These are phyloP conservation scores for Carallia brachiata DNA, from an alignment of 345 rosid species.

Conservation along the genomic window DNA sequence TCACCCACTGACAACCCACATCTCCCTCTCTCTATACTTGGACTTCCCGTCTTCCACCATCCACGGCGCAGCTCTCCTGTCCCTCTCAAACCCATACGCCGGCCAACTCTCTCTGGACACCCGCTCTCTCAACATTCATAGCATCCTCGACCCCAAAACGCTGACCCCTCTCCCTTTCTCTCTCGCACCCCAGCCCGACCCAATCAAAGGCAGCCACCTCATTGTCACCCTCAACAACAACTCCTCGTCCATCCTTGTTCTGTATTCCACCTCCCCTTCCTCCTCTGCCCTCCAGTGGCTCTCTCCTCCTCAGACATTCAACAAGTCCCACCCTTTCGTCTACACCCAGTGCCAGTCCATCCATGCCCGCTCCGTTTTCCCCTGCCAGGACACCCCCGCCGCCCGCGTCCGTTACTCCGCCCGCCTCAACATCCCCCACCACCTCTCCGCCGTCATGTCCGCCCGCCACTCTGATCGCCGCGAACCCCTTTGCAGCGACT, in stretches of 20 bases:
- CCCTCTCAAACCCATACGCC: constrained; percentile 45
- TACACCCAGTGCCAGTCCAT: constrained; percentile 88
- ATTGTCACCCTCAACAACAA: constrained; percentile 35
- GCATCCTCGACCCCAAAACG: constrained; percentile 46
- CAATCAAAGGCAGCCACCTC: constrained; percentile 51
- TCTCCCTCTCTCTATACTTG: constrained; percentile 69
- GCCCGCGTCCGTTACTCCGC: constrained; percentile 71
- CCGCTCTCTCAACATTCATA: constrained; percentile 53
- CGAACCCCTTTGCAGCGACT: constrained; percentile 48
- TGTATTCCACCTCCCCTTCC: constrained; percentile 59
- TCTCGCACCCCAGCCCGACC: constrained; percentile 44
- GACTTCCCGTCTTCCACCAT: constrained; percentile 68
- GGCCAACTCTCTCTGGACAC: constrained; percentile 67
- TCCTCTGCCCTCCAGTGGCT: constrained; percentile 97
- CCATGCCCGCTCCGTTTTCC: constrained; percentile 90
- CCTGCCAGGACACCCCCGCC: constrained; percentile 95
- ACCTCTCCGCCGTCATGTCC: constrained; percentile 86
- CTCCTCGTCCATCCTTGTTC: constrained; percentile 30
- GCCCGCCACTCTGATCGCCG: constrained; percentile 68
- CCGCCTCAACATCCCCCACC: constrained; percentile 53
- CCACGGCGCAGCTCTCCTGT: constrained; percentile 73
- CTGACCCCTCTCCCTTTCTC: constrained; percentile 44
- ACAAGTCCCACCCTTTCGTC: constrained; percentile 62
- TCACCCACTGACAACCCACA: constrained; percentile 65
- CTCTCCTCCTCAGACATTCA: constrained; percentile 66